phyloP scores from a whole-genome alignment of 2,329 filamentous ascomycete species.

The Talaromyces sp. region DNA sequence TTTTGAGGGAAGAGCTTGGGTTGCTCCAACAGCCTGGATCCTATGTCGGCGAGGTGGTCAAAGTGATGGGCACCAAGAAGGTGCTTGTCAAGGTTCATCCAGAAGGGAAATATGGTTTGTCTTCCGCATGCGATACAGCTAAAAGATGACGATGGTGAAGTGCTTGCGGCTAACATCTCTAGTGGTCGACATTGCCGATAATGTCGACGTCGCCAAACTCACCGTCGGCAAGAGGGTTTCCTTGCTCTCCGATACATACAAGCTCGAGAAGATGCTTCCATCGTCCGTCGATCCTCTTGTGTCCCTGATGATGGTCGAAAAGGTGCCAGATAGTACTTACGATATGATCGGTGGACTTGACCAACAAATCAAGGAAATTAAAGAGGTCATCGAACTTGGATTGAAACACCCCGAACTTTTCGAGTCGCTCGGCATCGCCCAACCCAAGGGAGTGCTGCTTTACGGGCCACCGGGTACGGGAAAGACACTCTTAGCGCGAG shows the following conservation, averaged over 20 bases:
- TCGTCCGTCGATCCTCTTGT: constrained; percentile 98
- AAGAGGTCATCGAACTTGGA: constrained; percentile 98
- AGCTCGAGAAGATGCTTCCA: constrained; percentile 96
- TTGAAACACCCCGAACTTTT: constrained; percentile 98
- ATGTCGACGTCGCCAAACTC: constrained; percentile 91
- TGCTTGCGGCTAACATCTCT: constrained; percentile 4
- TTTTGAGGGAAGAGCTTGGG: constrained; percentile 92
- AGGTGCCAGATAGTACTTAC: constrained; percentile 98
- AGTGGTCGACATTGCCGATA: constrained; percentile 96
- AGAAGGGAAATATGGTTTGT: constrained; percentile 96
- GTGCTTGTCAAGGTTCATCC: constrained; percentile 98
- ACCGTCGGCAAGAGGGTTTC: constrained; percentile 97
- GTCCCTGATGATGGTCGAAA: constrained; percentile 99
- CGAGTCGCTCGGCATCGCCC: constrained; percentile 96
- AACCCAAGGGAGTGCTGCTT: constrained; percentile 93
- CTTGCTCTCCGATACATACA: constrained; percentile 94
- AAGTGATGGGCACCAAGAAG: constrained; percentile 99
- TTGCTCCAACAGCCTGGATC: constrained; percentile 95
- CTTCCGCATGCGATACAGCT: not conserved
- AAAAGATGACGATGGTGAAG: not conserved
- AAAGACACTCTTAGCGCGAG: constrained; percentile 91
- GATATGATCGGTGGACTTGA: constrained; percentile 99
- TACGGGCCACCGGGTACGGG: constrained; percentile 97
- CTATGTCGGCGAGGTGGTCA: constrained; percentile 99
- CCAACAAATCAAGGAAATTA: constrained; percentile 99